A percentile compares a stretch with the other conserved stretches of the same genome.
These are phyloP conservation scores for Fusarium sarcochroum DNA, from an alignment of 2,329 filamentous ascomycete genomes.

Conservation along the genomic window DNA sequence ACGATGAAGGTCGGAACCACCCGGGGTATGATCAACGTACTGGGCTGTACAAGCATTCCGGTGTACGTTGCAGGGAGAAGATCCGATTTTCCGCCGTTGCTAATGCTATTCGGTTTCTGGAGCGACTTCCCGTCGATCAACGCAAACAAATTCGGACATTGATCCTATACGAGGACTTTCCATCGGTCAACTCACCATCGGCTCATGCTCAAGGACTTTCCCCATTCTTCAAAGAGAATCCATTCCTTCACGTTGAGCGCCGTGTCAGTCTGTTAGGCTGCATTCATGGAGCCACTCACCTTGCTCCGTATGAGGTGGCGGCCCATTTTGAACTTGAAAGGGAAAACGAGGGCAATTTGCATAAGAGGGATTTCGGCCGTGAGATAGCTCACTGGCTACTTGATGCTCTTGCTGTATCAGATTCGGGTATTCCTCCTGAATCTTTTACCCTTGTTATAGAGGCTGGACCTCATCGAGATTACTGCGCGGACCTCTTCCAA, in stretches of 20 bases:
- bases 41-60: background rate
- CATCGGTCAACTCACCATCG: background rate
- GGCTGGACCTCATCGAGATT: background rate
- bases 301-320: fast-evolving
- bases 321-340: background rate
- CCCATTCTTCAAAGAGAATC: constrained; percentile 20
- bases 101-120: constrained; percentile 22
- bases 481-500: background rate
- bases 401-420: background rate
- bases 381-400: background rate
- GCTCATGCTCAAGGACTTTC: constrained; percentile 8
- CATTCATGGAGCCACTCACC: fast-evolving
- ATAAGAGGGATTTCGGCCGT: fast-evolving
- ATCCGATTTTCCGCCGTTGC: constrained; percentile 25
- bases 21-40: background rate
- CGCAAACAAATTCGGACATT: constrained; percentile 5
- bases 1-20: too few species aligned
- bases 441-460: constrained; percentile 13
- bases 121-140: background rate
- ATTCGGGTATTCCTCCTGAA: background rate
- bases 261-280: constrained; percentile 4
- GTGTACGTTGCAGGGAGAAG: background rate
- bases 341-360: fast-evolving
- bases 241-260: constrained; percentile 16
- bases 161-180: constrained; percentile 1